Base-by-base conservation (phyloP, 225 moss, liverwort and hornwort genomes). In the Neckera pumila region DNA sequence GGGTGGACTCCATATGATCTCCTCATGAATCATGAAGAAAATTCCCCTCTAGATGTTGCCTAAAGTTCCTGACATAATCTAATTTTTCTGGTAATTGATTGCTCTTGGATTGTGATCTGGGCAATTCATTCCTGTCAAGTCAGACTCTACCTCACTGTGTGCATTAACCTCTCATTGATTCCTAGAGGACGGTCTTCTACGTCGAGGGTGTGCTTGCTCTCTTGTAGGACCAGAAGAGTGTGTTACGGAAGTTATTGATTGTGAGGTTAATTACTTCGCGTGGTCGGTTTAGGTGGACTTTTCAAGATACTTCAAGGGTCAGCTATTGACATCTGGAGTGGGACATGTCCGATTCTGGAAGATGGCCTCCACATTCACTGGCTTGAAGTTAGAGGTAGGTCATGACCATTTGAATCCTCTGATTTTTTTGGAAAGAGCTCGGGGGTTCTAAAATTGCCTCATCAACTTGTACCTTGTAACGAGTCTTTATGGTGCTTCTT, bases 341-440 rank as follows among this genome's bases (percentile, higher is more conserved):
- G 98, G 98, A 54, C 97, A 99, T 81, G 93, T 97, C 83, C 95
- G 98, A 57, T 97, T 99, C 87, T 99, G 98, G 98, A 96, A 97
- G 90, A 97, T 99, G 98, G 97, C 98, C 86, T 95, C 95, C 87
- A 99, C 97, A 72, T 99, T 99, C 91, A 99, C 97, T 49, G 98
- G 98, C 76, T 90, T 99, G 90, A 97, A 99, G 88, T 90, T 99
- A 76, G 97, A 99, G 96, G 98, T 97, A 77, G 81, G 42, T 62
- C 31, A 20, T 75, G 78, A 71, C 53, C 26, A 76, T n/a, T 70
- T 57, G 31, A 70, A 77, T 25, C 66, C 53, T 72, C 59, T 89
- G 14, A 15, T 66, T 83, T 60, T 16, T 74, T 67, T 67, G 67
- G 47, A 88, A 75, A 69, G 71, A 66, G 34, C 78, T 65, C 40